Evolutionary conservation across 2,329 filamentous ascomycete species (phyloP), one percentile per base, ranked within the genome.

Genomic region (Chaetomium sp.): DNA sequence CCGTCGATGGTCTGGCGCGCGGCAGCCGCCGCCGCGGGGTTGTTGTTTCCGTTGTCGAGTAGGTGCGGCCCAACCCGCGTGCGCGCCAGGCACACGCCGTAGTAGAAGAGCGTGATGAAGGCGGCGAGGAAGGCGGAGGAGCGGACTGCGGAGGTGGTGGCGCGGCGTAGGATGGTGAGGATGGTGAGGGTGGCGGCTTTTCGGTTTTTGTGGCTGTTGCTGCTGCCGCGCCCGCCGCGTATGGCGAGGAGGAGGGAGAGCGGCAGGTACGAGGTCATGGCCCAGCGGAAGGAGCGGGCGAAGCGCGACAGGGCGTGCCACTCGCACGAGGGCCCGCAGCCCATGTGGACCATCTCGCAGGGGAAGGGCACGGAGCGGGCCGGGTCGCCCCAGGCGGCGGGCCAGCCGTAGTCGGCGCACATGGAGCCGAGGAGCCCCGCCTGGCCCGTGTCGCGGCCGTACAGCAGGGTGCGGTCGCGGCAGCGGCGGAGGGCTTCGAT

Each of bases 341-440:
- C 90, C 87, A 92, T 92, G 77, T 96, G 92, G 3, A 95, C 91
- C 68, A 96, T 81, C 74, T 92, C 88, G 77, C 92, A 96, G 1
- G 91, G 91, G 65, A 94, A 89, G 0, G 92, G 92, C 10, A 89
- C 77, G 0, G 87, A 85, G 63, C 82, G 80, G 21, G 83, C 81
- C 0, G 92, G 91, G 75, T 96, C 88, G 23, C 90, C 92, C 85
- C 88, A 93, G 63, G 79, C 78, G n/a, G 81, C 72, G 0, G 92
- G 91, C 80, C 87, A 86, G 33, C 79, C 78, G 75, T 90, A 89
- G 69, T 95, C 90, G 67, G 77, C 79, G 73, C 90, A 93, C 87
- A 96, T 91, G 66, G 82, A 80, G 68, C 86, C 81, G 0, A 96
- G 82, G 10, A 95, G 80, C 12, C 82, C 78, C 1, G 87, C 87